A percentile compares a stretch with the other conserved stretches of the same genome.
Evolutionary conservation across 2,329 filamentous ascomycete species (phyloP).

Genomic region (Fusarium dimerum): DNA sequence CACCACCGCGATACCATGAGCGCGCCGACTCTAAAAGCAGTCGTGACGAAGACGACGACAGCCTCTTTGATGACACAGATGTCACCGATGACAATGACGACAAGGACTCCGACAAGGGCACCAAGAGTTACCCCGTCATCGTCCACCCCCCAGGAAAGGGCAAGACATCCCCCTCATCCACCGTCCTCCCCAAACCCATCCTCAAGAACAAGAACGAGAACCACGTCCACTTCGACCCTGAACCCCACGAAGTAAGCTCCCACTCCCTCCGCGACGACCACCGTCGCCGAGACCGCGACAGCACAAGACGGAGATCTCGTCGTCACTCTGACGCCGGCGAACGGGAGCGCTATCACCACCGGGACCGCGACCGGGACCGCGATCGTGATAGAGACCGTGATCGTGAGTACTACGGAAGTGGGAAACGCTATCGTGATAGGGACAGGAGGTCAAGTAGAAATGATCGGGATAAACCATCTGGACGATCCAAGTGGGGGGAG

Average conservation of each 20-base stretch:
- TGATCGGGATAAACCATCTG: slow-evolving; percentile 38
- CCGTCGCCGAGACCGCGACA: slow-evolving; percentile 31
- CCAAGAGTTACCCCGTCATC: slow-evolving; percentile 38
- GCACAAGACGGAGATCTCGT: background rate
- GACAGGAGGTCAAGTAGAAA: slow-evolving; percentile 38
- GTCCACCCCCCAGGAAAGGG: slow-evolving; percentile 37
- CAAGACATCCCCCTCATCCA: slow-evolving; percentile 38
- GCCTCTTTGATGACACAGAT: slow-evolving; percentile 34
- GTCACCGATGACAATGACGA: slow-evolving; percentile 37
- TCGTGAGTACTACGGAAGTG: slow-evolving; percentile 34
- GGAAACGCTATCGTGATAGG: slow-evolving; percentile 41
- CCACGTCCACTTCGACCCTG: slow-evolving; percentile 54
- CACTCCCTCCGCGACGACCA: slow-evolving; percentile 34
- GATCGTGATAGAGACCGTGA: slow-evolving; percentile 28
- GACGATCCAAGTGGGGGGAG: slow-evolving; percentile 52
- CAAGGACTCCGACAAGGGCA: slow-evolving; percentile 31
- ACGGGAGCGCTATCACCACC: slow-evolving; percentile 20
- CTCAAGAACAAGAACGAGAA: slow-evolving; percentile 62
- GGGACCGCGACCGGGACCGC: slow-evolving; percentile 26
- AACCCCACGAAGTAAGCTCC: slow-evolving; percentile 45
- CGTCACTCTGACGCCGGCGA: background rate
- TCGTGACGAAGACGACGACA: slow-evolving; percentile 34
- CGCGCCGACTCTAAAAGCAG: slow-evolving; percentile 37
- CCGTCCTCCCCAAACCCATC: slow-evolving; percentile 55
- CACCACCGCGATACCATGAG: slow-evolving; percentile 15